A percentile compares a stretch with the other conserved stretches of the same genome.
These are phyloP conservation scores for Rosa lucieae DNA, from an alignment of 306 rosid species.

Conservation along the genomic window DNA sequence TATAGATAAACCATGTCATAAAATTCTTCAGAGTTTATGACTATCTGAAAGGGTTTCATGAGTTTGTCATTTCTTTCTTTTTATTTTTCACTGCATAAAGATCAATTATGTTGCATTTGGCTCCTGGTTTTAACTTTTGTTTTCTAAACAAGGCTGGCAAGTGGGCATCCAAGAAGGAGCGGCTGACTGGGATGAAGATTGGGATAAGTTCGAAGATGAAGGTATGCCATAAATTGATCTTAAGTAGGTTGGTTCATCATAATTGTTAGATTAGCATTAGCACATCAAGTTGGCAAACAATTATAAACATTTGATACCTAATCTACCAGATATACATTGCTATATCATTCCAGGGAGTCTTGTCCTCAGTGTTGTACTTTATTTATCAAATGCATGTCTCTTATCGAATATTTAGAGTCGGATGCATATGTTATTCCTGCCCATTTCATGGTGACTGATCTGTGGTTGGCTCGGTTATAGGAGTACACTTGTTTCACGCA, in stretches of 20 bases:
- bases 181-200: slow-evolving; percentile 97
- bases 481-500: background rate
- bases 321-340: slow-evolving; percentile 10
- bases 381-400: background rate
- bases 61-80: background rate
- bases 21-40: background rate
- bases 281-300: background rate
- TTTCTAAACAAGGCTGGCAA: slow-evolving; percentile 78
- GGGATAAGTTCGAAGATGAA: slow-evolving; percentile 96
- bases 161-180: slow-evolving; percentile 83
- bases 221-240: slow-evolving; percentile 49
- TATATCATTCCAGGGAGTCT: background rate
- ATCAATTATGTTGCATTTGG: background rate
- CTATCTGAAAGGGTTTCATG: slow-evolving; percentile 1
- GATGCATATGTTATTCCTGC: slow-evolving; percentile 4
- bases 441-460: slow-evolving; percentile 1
- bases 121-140: slow-evolving; percentile 17
- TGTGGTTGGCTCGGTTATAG: background rate
- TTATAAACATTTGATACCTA: slow-evolving; percentile 17
- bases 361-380: background rate
- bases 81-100: background rate
- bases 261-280: background rate
- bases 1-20: background rate
- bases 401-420: background rate
- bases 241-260: slow-evolving; percentile 7